Conservation (phyloP, 176 grass and related monocot species). For the Hordeum marinum region DNA sequence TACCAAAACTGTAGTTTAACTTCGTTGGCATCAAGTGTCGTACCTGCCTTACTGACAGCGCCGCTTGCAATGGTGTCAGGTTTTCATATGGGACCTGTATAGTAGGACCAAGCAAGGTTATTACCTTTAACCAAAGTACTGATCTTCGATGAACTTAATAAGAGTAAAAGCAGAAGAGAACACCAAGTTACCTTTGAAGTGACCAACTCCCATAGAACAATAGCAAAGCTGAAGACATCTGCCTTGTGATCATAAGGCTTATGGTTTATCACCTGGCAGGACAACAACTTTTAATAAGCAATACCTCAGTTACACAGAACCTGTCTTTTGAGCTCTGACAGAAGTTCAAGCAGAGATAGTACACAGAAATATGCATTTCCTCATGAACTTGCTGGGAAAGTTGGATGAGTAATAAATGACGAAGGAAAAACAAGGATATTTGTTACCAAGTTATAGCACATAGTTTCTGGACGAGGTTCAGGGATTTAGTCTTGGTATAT, state of each 20-base stretch:
- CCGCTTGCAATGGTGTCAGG: slow-evolving; percentile 93
- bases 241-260: slow-evolving; percentile 77
- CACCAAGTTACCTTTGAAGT: slow-evolving; percentile 69
- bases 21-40: neutral
- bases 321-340: neutral
- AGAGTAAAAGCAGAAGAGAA: neutral
- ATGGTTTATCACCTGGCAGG: slow-evolving; percentile 89
- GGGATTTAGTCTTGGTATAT: neutral
- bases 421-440: neutral
- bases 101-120: slow-evolving; percentile 11
- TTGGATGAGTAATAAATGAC: neutral
- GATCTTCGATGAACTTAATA: neutral
- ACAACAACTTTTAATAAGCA: slow-evolving; percentile 10
- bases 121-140: slow-evolving; percentile 2
- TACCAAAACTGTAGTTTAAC: neutral
- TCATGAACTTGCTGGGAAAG: neutral
- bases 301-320: neutral
- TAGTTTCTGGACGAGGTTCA: neutral
- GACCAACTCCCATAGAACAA: slow-evolving; percentile 84
- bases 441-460: neutral
- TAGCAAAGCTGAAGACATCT: slow-evolving; percentile 94
- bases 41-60: slow-evolving; percentile 89
- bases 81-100: slow-evolving; percentile 84
- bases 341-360: neutral
- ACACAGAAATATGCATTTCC: neutral